Evolutionary conservation across 768 basidiomycete genomes (phyloP).

Genomic region (Boletus insuetus): DNA sequence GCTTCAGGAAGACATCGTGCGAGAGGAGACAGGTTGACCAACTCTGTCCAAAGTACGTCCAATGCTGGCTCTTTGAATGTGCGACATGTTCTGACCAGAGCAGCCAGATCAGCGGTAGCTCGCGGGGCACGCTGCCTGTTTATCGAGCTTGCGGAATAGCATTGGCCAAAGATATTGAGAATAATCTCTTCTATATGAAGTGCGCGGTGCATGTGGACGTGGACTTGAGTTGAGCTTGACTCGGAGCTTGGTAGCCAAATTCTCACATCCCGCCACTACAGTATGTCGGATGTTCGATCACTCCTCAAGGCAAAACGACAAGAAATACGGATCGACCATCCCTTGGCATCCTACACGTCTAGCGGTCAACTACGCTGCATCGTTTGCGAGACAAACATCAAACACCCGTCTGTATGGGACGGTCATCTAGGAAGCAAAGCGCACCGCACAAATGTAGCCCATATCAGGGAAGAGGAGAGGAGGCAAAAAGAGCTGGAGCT

Average conservation of each 20-base stretch:
- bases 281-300: slow-evolving; percentile 78
- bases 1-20: slow-evolving; percentile 4
- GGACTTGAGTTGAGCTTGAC: background rate
- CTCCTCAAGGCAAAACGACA: slow-evolving; percentile 82
- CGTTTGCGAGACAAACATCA: slow-evolving; percentile 61
- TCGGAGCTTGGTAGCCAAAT: too few species aligned
- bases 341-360: slow-evolving; percentile 64
- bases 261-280: background rate
- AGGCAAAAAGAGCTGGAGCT: slow-evolving; percentile 37
- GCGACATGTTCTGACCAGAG: background rate
- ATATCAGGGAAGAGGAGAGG: slow-evolving; percentile 55
- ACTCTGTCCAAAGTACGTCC: slow-evolving; percentile 4
- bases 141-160: background rate
- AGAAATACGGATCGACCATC: slow-evolving; percentile 69
- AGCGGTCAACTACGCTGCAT: slow-evolving; percentile 68
- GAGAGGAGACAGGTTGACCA: slow-evolving; percentile 2
- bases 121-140: background rate
- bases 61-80: slow-evolving; percentile 4
- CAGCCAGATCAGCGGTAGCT: background rate
- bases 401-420: slow-evolving; percentile 83
- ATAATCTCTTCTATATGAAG: slow-evolving; percentile 1
- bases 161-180: background rate
- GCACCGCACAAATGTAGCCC: slow-evolving; percentile 66
- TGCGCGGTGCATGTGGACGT: background rate
- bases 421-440: slow-evolving; percentile 81